Percentiles rank a stretch among this genome's conserved stretches.
Conservation (phyloP, 2,329 filamentous ascomycete genomes). For the Coleophoma cylindrospora region DNA sequence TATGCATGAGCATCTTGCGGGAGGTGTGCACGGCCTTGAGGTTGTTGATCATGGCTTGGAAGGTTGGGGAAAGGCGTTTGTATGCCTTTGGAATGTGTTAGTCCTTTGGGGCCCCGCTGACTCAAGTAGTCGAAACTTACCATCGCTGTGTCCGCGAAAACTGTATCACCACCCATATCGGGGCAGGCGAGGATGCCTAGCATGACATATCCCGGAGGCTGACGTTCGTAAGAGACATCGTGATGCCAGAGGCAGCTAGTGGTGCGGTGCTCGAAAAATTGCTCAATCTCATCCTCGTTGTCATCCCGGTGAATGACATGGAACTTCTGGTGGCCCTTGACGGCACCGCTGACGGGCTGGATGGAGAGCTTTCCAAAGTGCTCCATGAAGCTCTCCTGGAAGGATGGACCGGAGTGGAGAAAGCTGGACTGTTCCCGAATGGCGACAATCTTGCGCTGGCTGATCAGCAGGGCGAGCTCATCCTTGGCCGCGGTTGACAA, state of each 20-base stretch:
- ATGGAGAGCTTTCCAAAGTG: slow-evolving; percentile 61
- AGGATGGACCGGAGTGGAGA: slow-evolving; percentile 51
- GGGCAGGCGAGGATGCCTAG: slow-evolving; percentile 43
- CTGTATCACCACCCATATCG: slow-evolving; percentile 62
- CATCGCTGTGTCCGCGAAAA: slow-evolving; percentile 64
- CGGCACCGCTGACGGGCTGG: slow-evolving; percentile 64
- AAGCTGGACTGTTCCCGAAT: slow-evolving; percentile 47
- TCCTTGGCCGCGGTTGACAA: slow-evolving; percentile 32
- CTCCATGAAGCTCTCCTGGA: slow-evolving; percentile 56
- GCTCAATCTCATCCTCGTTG: slow-evolving; percentile 50
- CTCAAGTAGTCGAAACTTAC: not conserved
- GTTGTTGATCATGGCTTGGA: slow-evolving; percentile 44
- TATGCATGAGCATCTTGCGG: slow-evolving; percentile 48
- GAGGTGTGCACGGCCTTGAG: slow-evolving; percentile 60
- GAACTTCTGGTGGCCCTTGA: slow-evolving; percentile 53
- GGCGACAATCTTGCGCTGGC: slow-evolving; percentile 34
- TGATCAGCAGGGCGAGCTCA: slow-evolving; percentile 36
- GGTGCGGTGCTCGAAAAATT: slow-evolving; percentile 62
- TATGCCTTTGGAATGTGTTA: slow-evolving; percentile 43
- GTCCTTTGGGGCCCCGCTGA: not conserved
- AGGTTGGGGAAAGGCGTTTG: slow-evolving; percentile 27
- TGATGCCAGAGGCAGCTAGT: slow-evolving; percentile 62
- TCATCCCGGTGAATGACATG: slow-evolving; percentile 63
- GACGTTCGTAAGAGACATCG: slow-evolving; percentile 65
- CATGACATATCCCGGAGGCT: slow-evolving; percentile 66